Evolutionary conservation across 768 basidiomycete species (phyloP), one percentile per base, ranked within the genome.

Genomic region (Podaxis mareebaensis): DNA sequence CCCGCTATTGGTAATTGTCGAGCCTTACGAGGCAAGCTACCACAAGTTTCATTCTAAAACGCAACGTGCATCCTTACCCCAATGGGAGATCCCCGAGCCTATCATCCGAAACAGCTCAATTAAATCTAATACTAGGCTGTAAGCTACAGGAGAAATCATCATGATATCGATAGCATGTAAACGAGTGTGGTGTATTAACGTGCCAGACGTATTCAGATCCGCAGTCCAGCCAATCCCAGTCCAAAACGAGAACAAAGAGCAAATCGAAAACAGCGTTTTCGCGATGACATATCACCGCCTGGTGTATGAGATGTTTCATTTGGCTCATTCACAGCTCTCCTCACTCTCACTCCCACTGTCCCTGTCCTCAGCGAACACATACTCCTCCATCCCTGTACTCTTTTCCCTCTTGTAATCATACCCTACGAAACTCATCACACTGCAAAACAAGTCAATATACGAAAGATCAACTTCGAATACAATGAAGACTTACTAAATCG

Each of bases 401-500:
- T 53, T 65, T 38, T 70, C 65, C 48, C 63, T 53, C 12, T 60
- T 68, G 67, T 77, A 78, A 60, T 76, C 74, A 68, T 76, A 67
- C 15, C 77, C 77, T 44, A 78, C 72, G 67, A 78, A 78, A 46
- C 70, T 77, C 75, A 78, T 75, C 10, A 77, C 74, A 62, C 76
- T 77, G 22, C 2, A 58, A 55, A 22, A 1, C 20, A 44, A 44
- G 26, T 57, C 53, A 63, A 28, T 3, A 49, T 44, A 10, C 53
- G 10, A 53, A 48, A 22, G 8, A 49, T 33, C 20, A 88, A 86
- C 65, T 44, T 22, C 33, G 56, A 22, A 33, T 22, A 28, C 40
- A 40, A 55, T 60, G 38, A 39, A 66, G 13, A 80, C 92, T 77
- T 66, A 95, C 92, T 95, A 95, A 68, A 95, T 95, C 3, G 91